Conservation (phyloP, 306 rosid genomes). For the Dryas drummondii region DNA sequence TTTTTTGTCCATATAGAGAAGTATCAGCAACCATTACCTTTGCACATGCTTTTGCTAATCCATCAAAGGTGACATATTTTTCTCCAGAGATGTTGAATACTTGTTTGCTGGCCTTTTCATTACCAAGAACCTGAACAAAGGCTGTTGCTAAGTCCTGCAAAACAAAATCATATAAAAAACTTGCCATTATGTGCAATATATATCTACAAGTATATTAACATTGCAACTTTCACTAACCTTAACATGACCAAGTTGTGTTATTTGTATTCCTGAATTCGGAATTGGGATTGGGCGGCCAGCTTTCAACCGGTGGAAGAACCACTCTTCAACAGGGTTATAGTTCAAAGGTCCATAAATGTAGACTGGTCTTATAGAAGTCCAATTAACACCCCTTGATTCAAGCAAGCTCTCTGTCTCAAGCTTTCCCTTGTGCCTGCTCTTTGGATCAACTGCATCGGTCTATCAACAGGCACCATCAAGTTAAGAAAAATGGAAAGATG, state of each 20-base stretch:
- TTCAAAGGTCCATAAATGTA: constrained; percentile 96
- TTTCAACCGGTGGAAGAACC: constrained; percentile 98
- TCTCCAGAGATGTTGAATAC: constrained; percentile 95
- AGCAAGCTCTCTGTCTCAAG: constrained; percentile 91
- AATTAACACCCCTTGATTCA: constrained; percentile 67
- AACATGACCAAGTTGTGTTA: constrained; percentile 95
- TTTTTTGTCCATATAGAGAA: not conserved
- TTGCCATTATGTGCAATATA: not conserved
- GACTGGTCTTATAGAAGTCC: constrained; percentile 96
- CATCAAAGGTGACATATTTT: constrained; percentile 87
- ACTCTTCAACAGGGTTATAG: constrained; percentile 96
- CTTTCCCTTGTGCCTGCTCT: constrained; percentile 99
- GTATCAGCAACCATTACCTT: constrained; percentile 46
- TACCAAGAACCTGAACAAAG: constrained; percentile 79
- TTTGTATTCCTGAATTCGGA: constrained; percentile 82
- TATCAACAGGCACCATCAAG: constrained; percentile 31
- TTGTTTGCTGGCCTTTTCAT: constrained; percentile 82
- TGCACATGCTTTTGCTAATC: constrained; percentile 95
- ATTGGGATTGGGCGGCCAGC: constrained; percentile 98
- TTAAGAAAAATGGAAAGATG: not conserved
- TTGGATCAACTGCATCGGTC: constrained; percentile 94
- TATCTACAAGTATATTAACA: not conserved
- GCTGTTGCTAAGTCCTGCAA: constrained; percentile 85
- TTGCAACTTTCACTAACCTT: constrained; percentile 43
- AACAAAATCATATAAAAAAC: constrained; percentile 26